A percentile compares a stretch with the other conserved stretches of the same genome.
Conservation (phyloP, 1,284 basidiomycete genomes). For the Hypsizygus ulmarius region DNA sequence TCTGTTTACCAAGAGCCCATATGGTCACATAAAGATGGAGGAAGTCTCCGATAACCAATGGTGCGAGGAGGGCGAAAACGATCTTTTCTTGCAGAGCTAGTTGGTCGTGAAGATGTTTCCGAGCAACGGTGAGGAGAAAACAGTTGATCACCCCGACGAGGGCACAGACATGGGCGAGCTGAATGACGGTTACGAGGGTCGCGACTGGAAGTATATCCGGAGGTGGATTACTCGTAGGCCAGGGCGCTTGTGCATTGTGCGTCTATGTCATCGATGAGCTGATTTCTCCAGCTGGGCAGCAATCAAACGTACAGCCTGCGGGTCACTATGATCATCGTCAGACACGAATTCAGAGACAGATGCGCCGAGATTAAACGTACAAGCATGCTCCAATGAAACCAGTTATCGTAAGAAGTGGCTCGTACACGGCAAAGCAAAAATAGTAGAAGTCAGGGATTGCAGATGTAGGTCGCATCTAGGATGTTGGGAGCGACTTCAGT, state of each 20-base stretch:
- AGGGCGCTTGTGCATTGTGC: constrained; percentile 72
- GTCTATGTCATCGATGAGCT: constrained; percentile 39
- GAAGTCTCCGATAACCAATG: constrained; percentile 66
- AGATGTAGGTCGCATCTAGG: constrained; percentile 43
- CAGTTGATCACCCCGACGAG: constrained; percentile 68
- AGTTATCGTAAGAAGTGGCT: constrained; percentile 61
- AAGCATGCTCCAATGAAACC: constrained; percentile 62
- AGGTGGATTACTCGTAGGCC: constrained; percentile 50
- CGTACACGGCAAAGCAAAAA: constrained; percentile 67
- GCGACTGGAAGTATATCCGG: constrained; percentile 53
- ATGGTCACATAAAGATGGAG: constrained; percentile 63
- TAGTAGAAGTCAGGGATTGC: constrained; percentile 72
- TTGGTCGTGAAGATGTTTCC: constrained; percentile 53
- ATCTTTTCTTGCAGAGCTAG: constrained; percentile 71
- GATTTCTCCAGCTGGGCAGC: constrained; percentile 4
- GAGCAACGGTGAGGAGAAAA: constrained; percentile 59
- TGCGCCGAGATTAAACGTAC: constrained; percentile 29
- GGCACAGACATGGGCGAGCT: constrained; percentile 73
- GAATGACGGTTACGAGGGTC: constrained; percentile 60
- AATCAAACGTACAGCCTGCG: constrained; percentile 48
- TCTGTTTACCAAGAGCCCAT: constrained; percentile 67
- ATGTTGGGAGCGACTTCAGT: constrained; percentile 10
- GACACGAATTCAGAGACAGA: constrained; percentile 8
- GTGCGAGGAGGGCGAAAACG: constrained; percentile 56
- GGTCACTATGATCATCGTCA: constrained; percentile 42